Percentiles rank a stretch among this genome's conserved stretches.
These are phyloP conservation scores for Deuterostichococcus epilithicus DNA, from an alignment of 139 green algal species.

Conservation along the genomic window DNA sequence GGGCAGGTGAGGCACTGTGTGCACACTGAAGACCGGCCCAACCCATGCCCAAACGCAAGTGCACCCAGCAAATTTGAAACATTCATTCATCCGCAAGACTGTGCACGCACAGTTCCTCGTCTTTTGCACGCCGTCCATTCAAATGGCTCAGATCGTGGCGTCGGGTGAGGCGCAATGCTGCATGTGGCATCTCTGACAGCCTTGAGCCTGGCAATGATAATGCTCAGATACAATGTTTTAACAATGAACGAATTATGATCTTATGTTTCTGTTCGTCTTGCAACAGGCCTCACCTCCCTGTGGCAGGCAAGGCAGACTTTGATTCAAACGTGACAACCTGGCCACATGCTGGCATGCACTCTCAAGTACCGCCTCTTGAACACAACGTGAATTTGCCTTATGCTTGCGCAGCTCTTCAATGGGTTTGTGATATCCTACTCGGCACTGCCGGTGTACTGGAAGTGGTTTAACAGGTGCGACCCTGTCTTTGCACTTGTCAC, in stretches of 20 bases:
- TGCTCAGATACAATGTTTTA: too few relatives aligned
- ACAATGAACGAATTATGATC: too few relatives aligned
- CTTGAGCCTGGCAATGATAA: neutral
- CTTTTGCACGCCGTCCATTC: slow-evolving; percentile 22
- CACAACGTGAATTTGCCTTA: neutral
- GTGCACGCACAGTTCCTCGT: slow-evolving; percentile 28
- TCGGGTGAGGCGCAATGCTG: slow-evolving; percentile 8
- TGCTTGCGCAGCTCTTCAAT: slow-evolving; percentile 55
- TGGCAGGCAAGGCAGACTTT: too few relatives aligned
- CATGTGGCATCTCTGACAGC: neutral
- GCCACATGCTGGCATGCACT: neutral
- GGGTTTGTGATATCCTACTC: slow-evolving; percentile 76
- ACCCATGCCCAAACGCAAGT: too few relatives aligned
- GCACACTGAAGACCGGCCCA: too few relatives aligned
- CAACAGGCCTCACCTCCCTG: neutral
- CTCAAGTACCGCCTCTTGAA: neutral
- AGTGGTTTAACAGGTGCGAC: slow-evolving; percentile 60
- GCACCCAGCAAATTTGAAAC: neutral
- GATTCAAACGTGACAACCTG: neutral
- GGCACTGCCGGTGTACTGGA: slow-evolving; percentile 57
- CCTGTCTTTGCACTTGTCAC: neutral
- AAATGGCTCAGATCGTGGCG: slow-evolving; percentile 16
- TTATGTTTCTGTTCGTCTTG: neutral
- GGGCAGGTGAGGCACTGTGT: too few relatives aligned
- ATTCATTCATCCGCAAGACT: neutral